Conservation (phyloP, 116 monocot genomes). For the Papilionanthe hybrid region DNA sequence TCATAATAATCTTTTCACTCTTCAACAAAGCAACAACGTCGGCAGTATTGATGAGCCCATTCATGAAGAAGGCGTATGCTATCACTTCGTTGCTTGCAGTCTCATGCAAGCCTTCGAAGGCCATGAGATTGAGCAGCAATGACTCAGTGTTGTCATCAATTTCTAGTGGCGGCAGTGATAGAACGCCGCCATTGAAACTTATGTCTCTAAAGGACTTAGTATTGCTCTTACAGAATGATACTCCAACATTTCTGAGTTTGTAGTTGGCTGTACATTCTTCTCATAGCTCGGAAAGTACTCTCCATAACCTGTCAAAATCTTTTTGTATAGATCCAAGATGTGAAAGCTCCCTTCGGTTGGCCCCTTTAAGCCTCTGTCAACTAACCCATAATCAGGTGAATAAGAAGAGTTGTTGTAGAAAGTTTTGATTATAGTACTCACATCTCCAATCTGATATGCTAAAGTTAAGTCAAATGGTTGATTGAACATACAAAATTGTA, state of each 20-base stretch:
- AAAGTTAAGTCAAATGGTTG: too few relatives aligned
- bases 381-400: neutral
- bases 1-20: neutral
- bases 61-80: conserved; percentile 15
- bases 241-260: neutral
- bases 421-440: neutral
- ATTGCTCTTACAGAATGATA: neutral
- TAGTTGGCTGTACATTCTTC: neutral
- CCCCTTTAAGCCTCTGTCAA: neutral
- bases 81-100: neutral
- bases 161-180: neutral
- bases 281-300: neutral
- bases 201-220: neutral
- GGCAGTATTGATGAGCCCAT: conserved; percentile 5
- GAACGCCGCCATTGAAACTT: neutral
- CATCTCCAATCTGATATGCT: neutral
- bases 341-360: neutral
- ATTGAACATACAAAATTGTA: too few relatives aligned
- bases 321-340: neutral
- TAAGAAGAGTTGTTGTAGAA: neutral
- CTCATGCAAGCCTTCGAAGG: conserved; percentile 8
- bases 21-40: neutral
- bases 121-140: conserved; percentile 16
- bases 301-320: neutral
- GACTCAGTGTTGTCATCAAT: conserved; percentile 1